These are phyloP conservation scores for Arthrobotrys musiformis DNA, from an alignment of 2,329 filamentous ascomycete species.

Conservation along the genomic window DNA sequence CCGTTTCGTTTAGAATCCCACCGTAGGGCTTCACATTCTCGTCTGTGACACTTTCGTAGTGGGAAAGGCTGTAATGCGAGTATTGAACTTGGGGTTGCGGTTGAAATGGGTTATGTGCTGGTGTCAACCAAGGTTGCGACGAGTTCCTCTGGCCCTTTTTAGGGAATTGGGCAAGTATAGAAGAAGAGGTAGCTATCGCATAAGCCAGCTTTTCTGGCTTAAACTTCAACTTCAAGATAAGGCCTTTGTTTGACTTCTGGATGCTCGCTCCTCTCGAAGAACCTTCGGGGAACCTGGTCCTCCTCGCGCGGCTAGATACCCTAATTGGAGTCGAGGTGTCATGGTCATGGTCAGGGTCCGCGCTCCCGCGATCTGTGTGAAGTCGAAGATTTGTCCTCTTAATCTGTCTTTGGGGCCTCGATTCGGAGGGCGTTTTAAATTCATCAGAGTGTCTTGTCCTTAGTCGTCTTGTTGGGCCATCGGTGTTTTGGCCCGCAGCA, in stretches of 20 bases:
- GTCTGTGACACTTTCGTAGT: conserved; percentile 56
- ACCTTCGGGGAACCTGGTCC: conserved; percentile 40
- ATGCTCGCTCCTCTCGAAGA: conserved; percentile 24
- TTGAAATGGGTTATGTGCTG: conserved; percentile 44
- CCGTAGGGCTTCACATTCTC: conserved; percentile 80
- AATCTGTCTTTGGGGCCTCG: conserved; percentile 37
- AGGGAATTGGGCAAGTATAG: conserved; percentile 45
- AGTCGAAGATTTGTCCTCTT: conserved; percentile 34
- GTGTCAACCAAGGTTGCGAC: conserved; percentile 45
- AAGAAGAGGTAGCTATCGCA: conserved; percentile 44
- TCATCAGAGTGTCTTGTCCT: conserved; percentile 58
- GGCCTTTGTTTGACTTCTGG: conserved; percentile 36
- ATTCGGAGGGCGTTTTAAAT: conserved; percentile 32
- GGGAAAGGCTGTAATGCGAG: conserved; percentile 42
- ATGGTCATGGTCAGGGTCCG: conserved; percentile 28
- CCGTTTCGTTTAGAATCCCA: conserved; percentile 85
- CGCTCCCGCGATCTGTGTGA: conserved; percentile 19
- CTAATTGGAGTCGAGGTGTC: conserved; percentile 40
- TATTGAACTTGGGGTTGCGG: conserved; percentile 49
- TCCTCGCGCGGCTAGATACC: conserved; percentile 47
- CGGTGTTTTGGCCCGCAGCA: conserved; percentile 62
- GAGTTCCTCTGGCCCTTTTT: conserved; percentile 36
- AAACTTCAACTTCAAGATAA: conserved; percentile 48
- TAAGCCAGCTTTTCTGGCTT: conserved; percentile 52
- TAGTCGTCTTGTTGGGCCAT: conserved; percentile 60